Conservation (phyloP, 306 rosid genomes). For the Geum urbanum region DNA sequence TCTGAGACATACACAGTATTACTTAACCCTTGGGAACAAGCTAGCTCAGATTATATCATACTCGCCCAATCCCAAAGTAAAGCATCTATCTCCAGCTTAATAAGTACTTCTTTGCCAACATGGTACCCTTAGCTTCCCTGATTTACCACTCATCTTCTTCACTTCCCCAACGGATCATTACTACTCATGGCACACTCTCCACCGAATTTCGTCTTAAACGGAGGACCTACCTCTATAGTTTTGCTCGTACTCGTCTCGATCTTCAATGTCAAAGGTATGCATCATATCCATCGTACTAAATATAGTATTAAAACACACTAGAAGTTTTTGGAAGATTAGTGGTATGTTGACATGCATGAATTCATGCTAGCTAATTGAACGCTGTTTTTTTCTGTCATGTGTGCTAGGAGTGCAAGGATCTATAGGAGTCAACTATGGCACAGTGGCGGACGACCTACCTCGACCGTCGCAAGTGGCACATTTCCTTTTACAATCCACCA, state of each 20-base stretch:
- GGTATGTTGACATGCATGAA: not conserved
- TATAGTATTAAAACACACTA: too few relatives aligned
- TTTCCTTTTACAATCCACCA: conserved; percentile 52
- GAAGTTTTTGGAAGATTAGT: too few relatives aligned
- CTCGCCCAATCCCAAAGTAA: conserved; percentile 46
- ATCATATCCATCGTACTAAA: not conserved
- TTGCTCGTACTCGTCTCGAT: conserved; percentile 34
- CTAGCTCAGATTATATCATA: conserved; percentile 10
- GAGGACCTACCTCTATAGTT: conserved; percentile 4
- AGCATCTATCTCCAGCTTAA: conserved; percentile 48
- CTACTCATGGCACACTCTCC: conserved; percentile 31
- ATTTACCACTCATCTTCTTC: conserved; percentile 8
- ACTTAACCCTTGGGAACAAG: conserved; percentile 33
- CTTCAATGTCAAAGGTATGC: conserved; percentile 32
- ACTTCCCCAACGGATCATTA: not conserved
- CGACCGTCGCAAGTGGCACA: conserved; percentile 52
- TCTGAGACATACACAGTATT: conserved; percentile 9
- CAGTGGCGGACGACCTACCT: conserved; percentile 62
- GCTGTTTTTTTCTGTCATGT: too few relatives aligned
- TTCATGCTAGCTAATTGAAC: not conserved
- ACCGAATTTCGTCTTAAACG: conserved; percentile 14
- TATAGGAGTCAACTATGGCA: conserved; percentile 77
- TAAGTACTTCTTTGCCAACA: conserved; percentile 36
- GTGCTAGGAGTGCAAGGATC: conserved; percentile 37
- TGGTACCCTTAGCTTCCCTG: conserved; percentile 3